These are phyloP conservation scores for Taiozyma sp. DNA, from an alignment of 1,139 yeast species.

Conservation along the genomic window DNA sequence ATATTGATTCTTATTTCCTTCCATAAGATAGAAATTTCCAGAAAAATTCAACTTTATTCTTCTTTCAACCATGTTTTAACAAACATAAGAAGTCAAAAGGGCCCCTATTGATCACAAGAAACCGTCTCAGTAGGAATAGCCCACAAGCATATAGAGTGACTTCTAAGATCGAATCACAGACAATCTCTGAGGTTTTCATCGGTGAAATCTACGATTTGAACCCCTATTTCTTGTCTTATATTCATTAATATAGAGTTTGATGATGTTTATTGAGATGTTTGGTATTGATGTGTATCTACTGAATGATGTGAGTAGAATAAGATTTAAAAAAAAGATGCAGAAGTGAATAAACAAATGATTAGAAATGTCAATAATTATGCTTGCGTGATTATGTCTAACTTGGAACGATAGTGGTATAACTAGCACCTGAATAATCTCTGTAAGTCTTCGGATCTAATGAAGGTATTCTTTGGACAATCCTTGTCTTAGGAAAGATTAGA, in stretches of 20 bases:
- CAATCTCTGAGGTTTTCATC: constrained; percentile 1
- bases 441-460: neutral
- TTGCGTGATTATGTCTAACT: neutral
- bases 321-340: neutral
- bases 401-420: neutral
- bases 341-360: neutral
- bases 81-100: neutral
- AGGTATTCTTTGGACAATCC: neutral
- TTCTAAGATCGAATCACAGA: constrained; percentile 36
- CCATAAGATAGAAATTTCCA: neutral
- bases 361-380: neutral
- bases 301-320: neutral
- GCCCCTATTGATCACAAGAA: neutral
- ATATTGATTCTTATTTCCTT: too few relatives aligned
- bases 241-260: neutral
- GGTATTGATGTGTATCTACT: too few relatives aligned
- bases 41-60: neutral
- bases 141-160: neutral
- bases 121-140: neutral
- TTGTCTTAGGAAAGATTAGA: neutral
- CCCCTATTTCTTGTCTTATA: neutral
- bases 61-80: neutral
- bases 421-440: neutral
- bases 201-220: neutral
- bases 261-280: too few relatives aligned